phyloP scores from a whole-genome alignment of 768 basidiomycete species.

The Coprinopsis cinerea region DNA sequence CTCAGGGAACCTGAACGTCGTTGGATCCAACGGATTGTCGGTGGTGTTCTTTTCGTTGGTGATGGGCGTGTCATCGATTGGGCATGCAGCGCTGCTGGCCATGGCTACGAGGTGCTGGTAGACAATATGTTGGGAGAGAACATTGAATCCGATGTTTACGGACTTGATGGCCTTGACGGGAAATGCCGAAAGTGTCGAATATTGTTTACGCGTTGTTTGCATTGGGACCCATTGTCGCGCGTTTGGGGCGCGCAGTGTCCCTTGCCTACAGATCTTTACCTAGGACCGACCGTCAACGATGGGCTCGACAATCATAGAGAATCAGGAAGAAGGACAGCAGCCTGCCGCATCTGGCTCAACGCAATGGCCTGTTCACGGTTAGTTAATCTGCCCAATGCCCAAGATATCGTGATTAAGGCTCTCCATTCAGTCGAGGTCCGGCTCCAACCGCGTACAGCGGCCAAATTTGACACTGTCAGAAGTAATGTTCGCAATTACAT shows the following conservation, averaged over 20 bases:
- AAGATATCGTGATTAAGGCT: neutral
- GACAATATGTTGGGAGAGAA: neutral
- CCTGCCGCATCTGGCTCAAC: constrained; percentile 3
- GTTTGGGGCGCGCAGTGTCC: constrained; percentile 9
- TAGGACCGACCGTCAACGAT: too few relatives aligned
- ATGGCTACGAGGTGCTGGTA: neutral
- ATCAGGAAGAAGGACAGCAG: neutral
- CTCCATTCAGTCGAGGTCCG: constrained; percentile 72
- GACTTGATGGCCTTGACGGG: too few relatives aligned
- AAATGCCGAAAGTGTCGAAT: constrained; percentile 21
- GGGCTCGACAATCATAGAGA: neutral
- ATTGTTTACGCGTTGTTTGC: constrained; percentile 50
- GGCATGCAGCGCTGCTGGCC: constrained; percentile 7
- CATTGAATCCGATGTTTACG: neutral
- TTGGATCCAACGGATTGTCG: constrained; percentile 31
- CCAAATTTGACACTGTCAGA: constrained; percentile 72
- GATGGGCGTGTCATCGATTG: neutral
- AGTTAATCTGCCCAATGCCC: constrained; percentile 10
- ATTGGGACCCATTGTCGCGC: constrained; percentile 1
- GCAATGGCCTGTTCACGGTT: constrained; percentile 67
- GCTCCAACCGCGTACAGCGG: constrained; percentile 57
- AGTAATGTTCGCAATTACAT: constrained; percentile 53
- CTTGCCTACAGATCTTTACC: too few relatives aligned
- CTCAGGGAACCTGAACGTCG: constrained; percentile 52
- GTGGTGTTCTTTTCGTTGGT: neutral